Base-by-base conservation (phyloP, 371 early-diverging fungal species). In the Batkoa obscura region DNA sequence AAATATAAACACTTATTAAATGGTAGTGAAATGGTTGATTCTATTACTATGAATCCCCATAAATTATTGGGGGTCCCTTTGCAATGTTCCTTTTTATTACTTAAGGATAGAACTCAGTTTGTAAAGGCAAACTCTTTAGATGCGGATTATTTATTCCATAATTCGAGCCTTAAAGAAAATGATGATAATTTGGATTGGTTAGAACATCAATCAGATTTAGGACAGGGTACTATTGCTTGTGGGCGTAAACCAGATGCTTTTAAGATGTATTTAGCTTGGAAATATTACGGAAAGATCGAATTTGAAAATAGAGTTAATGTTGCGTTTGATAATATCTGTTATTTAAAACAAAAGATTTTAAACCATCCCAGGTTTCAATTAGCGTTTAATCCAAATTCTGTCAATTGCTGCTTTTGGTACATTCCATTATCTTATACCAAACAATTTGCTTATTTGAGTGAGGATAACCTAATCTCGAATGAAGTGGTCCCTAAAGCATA, bases 181-280 rank as follows among this genome's bases (percentile, higher is more conserved):
- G 66, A 66, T 31, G 76, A 77, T 61, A 10, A 45, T 45, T 5
- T 45, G 17, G 23, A 13, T 9, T 23, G 39, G 39, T 35, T 23
- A 17, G 13, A 39, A 15, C 6, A 2, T 9, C 6, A 34, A 15
- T 10, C 13, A 15, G 88, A 88, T 61, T 63, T 88, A 2, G 90
- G 88, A 39, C 80, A 86, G 53, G 85, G 82, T 10, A 83, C 88
- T 0, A 61, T 89, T 49, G 91, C 88, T 8, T 90, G 90, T 60
- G 91, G 91, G 2, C 73, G 91, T 4, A 75, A 83, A 1, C 83
- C 86, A 10, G 91, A 90, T 59, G 84, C 86, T 0, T 59, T 82
- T 61, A 90, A 90, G 58, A 56, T 90, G 59, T 90, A 81, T 70
- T 56, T 90, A 58, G 74, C 78, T 2, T 90, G 91, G 91, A 78